Percentiles rank a stretch among this genome's conserved stretches.
These are phyloP conservation scores for Closterium sp. DNA, from an alignment of 139 green algal species.

Conservation along the genomic window DNA sequence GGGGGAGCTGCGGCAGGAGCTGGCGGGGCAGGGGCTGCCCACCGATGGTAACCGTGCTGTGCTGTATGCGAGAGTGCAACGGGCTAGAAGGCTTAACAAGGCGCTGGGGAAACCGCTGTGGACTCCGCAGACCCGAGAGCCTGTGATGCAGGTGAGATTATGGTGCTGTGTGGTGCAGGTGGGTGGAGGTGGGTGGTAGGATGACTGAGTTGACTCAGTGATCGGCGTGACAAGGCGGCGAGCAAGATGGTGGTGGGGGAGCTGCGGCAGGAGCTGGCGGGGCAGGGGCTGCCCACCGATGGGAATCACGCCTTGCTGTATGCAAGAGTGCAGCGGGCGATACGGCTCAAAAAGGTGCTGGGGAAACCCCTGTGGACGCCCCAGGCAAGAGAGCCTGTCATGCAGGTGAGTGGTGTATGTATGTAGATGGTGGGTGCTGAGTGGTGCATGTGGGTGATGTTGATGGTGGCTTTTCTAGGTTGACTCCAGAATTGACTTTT, in stretches of 20 bases:
- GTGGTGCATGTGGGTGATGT: no score
- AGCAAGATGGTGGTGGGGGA: constrained; percentile 33
- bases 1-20: constrained; percentile 12
- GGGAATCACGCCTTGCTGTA: constrained; percentile 10
- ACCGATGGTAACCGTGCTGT: constrained; percentile 9
- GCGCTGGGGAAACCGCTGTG: constrained; percentile 7
- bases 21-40: constrained; percentile 15
- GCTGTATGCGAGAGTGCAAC: constrained; percentile 22
- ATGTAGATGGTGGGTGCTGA: no score
- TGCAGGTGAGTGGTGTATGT: not conserved
- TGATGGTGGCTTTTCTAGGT: no score
- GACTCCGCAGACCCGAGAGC: not conserved
- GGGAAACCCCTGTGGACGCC: not conserved
- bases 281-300: constrained; percentile 1
- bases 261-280: no score
- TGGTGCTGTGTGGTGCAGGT: no score
- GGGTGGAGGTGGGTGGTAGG: no score
- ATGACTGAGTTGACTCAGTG: no score
- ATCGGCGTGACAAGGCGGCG: constrained; percentile 23
- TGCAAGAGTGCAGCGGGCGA: constrained; percentile 10
- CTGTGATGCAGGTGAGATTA: not conserved
- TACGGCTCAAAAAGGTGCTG: not conserved
- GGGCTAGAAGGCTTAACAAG: not conserved
- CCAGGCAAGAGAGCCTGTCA: not conserved
- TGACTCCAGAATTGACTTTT: no score